These are phyloP conservation scores for Coniella lustricola DNA, from an alignment of 2,329 filamentous ascomycete species.

Conservation along the genomic window DNA sequence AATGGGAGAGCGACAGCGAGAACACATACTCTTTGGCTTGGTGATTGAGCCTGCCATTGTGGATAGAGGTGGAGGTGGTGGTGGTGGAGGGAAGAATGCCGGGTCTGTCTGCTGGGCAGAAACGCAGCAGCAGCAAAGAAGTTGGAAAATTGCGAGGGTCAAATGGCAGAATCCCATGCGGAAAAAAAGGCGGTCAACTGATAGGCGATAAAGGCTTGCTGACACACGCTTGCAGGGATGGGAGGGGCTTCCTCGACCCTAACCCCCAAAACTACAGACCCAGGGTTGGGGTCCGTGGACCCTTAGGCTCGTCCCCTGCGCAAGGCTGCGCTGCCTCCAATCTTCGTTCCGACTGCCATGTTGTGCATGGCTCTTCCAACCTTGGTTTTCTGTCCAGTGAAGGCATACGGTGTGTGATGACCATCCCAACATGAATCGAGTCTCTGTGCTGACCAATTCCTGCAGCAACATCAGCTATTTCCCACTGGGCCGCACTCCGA, in stretches of 20 bases:
- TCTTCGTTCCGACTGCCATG: no score
- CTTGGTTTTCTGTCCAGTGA: no score
- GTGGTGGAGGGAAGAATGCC: not conserved
- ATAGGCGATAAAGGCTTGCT: conserved; percentile 8
- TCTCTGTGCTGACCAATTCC: no score
- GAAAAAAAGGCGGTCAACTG: conserved; percentile 11
- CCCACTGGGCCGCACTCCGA: no score
- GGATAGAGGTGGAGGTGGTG: not conserved
- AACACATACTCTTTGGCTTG: conserved; percentile 45
- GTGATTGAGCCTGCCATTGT: conserved; percentile 48
- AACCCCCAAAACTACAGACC: not conserved
- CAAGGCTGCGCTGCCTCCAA: no score
- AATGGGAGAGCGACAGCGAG: no score
- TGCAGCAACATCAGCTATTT: no score
- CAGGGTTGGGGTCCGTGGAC: not conserved
- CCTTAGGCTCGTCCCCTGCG: no score
- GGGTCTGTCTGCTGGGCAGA: not conserved
- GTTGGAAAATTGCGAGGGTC: conserved; percentile 10
- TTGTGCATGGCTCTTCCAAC: no score
- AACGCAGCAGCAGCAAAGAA: not conserved
- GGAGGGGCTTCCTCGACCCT: not conserved
- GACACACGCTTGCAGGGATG: no score
- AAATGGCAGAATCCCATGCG: conserved; percentile 10
- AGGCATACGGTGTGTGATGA: no score
- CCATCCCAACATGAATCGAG: no score